Base-by-base conservation (phyloP, 225 moss, liverwort and hornwort genomes). In the Pseudisothecium myosuroides region DNA sequence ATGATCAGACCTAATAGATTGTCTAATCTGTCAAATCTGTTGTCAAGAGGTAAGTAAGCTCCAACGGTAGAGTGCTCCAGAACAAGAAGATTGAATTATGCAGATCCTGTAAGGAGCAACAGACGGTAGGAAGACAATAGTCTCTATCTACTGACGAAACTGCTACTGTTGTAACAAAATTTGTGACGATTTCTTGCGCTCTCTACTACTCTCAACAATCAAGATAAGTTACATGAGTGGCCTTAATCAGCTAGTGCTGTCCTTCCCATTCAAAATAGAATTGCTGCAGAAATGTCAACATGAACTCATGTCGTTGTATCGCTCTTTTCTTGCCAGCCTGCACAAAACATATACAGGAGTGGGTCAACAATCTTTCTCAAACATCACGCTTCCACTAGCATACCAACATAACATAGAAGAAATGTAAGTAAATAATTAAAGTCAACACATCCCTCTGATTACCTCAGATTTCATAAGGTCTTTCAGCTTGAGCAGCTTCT, bases 401-500 rank as follows among this genome's bases (percentile, higher is more conserved):
- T 5, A 81, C 41, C 41, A 50, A 39, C 60, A 45, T 36, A 11
- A 50, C 16, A 54, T 37, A 76, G 24, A 55, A 80, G 47, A 84
- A 84, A 73, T 18, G 50, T 6, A 81, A 76, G 28, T 39, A 19
- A 59, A 80, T 80, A 41, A 18, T 41, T 59, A 0, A 39, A 39
- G 58, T 49, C 36, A 17, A 43, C 27, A 32, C n/a, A 72, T 83
- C 49, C 58, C 16, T 89, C 12, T 36, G 56, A 69, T 39, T 91
- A 98, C 98, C 96, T 96, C 84, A 18, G 98, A 94, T 90, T 98
- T 98, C 96, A 98, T 97, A 47, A 97, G 92, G 78, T 90, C 90
- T 92, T 95, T 97, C 62, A 98, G 94, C 85, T 91, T 95, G 68
- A 98, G 96, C 90, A 98, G 96, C 93, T 98, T 98, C 87, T 98